Evolutionary conservation across 1,139 yeast species (phyloP), one percentile per base, ranked within the genome.

Genomic region (Cylindricascospora bacillispora): DNA sequence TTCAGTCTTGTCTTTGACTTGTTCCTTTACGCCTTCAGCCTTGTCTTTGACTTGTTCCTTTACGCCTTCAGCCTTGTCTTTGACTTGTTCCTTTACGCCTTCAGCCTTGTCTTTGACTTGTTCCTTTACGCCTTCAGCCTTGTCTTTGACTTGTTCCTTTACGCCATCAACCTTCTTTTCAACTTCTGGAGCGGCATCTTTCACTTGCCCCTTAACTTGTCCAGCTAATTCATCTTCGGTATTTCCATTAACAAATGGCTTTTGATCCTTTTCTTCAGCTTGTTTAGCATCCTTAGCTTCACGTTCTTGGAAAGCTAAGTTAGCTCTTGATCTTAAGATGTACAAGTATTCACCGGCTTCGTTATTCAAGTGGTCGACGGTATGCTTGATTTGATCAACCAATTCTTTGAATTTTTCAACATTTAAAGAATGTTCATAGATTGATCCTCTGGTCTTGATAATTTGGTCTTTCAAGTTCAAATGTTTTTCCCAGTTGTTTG

Each of bases 271-370:
- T 18, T 7, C 7, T 18, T 18, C 9, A 10, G 21, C 21, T 7
- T 18, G 7, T 18, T 18, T 10, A 10, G 21, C 10, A 18, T 18
- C 21, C 21, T 18, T 10, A 13, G 29, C 29, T 50, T 79, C 86
- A 41, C 92, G 70, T 36, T 62, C 59, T 56, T 83, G 95, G 53
- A 80, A 78, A 12, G 78, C 77, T 26, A 80, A 57, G 47, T 85
- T 86, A 13, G 93, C 93, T 51, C 75, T 70, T 10, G 93, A 86
- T 46, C 95, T 67, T 35, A 78, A 62, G 30, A 81, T 67, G 35
- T 74, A 72, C 42, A 82, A 59, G 49, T 73, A 78, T 38, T 76
- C 77, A 18, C 75, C 79, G 34, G 78, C 71, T 49, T 85, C 95
- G 36, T 72, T 67, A 20, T 71, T 58, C 34, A 83, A 53, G 23